Base-by-base conservation (phyloP, 2,329 filamentous ascomycete genomes). In the Cryphonectria carpinicola region DNA sequence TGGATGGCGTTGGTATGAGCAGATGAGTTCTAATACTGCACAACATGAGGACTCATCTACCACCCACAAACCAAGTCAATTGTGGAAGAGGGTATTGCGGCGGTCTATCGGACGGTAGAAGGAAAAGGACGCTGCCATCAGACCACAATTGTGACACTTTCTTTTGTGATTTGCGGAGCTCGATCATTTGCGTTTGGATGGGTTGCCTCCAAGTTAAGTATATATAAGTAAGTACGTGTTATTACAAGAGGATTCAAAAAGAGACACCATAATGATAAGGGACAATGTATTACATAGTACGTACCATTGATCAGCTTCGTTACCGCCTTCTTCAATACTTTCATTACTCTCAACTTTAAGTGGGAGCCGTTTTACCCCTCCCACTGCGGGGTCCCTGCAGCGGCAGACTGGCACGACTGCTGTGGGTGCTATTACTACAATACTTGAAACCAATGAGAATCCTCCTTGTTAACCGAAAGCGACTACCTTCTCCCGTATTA, bases 1-100 rank as follows among this genome's bases (percentile, higher is more conserved):
- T 4, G 37, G 10, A n/a, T 65, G 62, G 62, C 62, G 62, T 2
- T 49, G 63, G 54, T 58, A 58, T 32, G 54, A 58, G 52, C 25
- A 58, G 54, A 32, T 49, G 7, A n/a, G 22, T n/a, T 22, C 52
- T 56, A 32, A 32, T 32, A 28, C n/a, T 35, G 13, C 13, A 58
- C 25, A 32, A 17, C 54, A 58, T 19, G 54, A 32, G 28, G 5
- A 32, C 28, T 8, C 25, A 32, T 58, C 25, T 58, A 4, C 54
- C 6, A 32, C 35, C 1, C 14, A 7, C 54, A 4, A 28, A 19
- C 28, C 25, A 17, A 28, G 13, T 19, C 25, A 17, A 11, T 22
- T 14, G 25, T 32, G 54, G 54, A 58, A 58, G 54, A 58, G 54
- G 25, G 6, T 14, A 4, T 58, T 58, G 28, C 25, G 54, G 28